Base-by-base conservation (phyloP, 345 rosid species). In the Citrus hindsii region DNA sequence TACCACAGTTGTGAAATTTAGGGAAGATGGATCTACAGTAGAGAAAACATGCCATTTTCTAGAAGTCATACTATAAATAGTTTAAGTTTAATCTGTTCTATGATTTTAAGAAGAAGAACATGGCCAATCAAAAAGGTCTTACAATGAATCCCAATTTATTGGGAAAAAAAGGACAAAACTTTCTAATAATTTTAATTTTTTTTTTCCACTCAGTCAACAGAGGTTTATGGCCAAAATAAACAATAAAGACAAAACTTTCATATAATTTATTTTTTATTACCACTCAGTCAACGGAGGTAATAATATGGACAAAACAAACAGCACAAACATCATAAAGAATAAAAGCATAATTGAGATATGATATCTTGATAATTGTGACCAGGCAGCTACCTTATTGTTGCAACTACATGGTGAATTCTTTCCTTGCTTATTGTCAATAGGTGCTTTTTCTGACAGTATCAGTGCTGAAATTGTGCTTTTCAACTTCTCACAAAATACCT, bases 371-470 rank as follows among this genome's bases (percentile, higher is more conserved):
- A 82, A 79, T 82, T 38, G 86, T 89, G 91, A 74, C 89, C 83
- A 87, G 85, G 87, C 86, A 84, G 89, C 95, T 93, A 96, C 99
- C 99, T 93, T 83, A 83, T 79, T 62, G 46, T 85, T 62, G 86
- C 85, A 81, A 77, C 84, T 77, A 59, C 82, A 78, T 64, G 33
- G 46, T 16, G 75, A 80, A 72, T 80, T 77, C 79, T 77, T 79
- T 55, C 38, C 86, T 77, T 85, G 86, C 72, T 84, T 69, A 51
- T 40, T 81, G 79, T 81, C 86, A 3, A 67, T 21, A 60, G 71
- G 42, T 21, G 65, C 33, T 67, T 86, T 80, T 71, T 90, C 88
- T 66, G 88, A 81, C 61, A 81, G 71, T 55, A 79, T 79, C 79
- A 91, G 51, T 18, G 83, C 83, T 69, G 84, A 64, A 37, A 88